A percentile compares a stretch with the other conserved stretches of the same genome.
Conservation (phyloP, 768 basidiomycete genomes). For the Suillus cothurnatus region DNA sequence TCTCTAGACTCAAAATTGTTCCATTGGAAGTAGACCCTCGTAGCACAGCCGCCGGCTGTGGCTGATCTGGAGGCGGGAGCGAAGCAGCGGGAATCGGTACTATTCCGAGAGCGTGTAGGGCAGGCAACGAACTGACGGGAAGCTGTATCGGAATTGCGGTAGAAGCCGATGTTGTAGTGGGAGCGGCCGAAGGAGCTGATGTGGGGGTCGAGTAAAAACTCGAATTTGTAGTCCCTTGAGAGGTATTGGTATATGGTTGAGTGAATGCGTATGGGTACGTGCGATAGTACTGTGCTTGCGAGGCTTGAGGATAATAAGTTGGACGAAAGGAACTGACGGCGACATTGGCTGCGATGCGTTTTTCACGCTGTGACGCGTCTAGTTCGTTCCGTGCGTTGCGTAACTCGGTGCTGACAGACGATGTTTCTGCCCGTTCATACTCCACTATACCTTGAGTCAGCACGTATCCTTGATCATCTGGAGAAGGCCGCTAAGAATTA, state of each 20-base stretch:
- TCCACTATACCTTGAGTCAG: slow-evolving; percentile 69
- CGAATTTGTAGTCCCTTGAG: slow-evolving; percentile 24
- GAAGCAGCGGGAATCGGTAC: slow-evolving; percentile 64
- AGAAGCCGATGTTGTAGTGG: slow-evolving; percentile 38
- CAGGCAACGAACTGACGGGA: slow-evolving; percentile 57
- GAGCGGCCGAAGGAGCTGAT: slow-evolving; percentile 33
- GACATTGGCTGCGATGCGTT: slow-evolving; percentile 46
- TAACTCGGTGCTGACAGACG: slow-evolving; percentile 57
- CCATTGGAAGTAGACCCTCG: slow-evolving; percentile 73
- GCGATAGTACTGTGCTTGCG: slow-evolving; percentile 61
- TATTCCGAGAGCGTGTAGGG: slow-evolving; percentile 73
- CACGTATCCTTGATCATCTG: slow-evolving; percentile 63
- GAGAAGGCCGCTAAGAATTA: slow-evolving; percentile 53
- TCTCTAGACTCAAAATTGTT: slow-evolving; percentile 72
- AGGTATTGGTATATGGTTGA: slow-evolving; percentile 48
- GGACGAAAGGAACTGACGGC: slow-evolving; percentile 43
- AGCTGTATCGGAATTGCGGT: slow-evolving; percentile 65
- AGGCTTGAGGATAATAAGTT: slow-evolving; percentile 34
- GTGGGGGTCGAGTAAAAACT: slow-evolving; percentile 31
- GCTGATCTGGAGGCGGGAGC: slow-evolving; percentile 53
- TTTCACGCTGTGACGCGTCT: slow-evolving; percentile 71
- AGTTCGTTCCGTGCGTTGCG: slow-evolving; percentile 63
- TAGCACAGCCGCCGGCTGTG: slow-evolving; percentile 76
- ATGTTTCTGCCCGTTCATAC: slow-evolving; percentile 62
- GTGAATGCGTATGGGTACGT: slow-evolving; percentile 66